Evolutionary conservation across 148 eudicot genomes (phyloP), one percentile per base, ranked within the genome.

Genomic region (Arctostaphylos glauca): DNA sequence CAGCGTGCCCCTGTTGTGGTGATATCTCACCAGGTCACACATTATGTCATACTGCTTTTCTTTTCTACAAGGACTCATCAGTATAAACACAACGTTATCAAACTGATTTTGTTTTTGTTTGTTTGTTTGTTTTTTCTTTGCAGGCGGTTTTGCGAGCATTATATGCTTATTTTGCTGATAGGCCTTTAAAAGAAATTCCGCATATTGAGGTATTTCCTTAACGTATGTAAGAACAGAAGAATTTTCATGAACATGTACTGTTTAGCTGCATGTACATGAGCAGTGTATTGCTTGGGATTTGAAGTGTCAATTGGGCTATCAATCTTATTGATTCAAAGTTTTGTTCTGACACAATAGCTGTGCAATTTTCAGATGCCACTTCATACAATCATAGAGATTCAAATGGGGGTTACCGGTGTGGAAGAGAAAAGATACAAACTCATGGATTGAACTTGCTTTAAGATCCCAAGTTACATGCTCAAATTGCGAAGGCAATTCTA

Each of bases 1-100:
- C 99, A 96, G 85, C 88, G 98, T 79, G 99, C 98, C 80, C 99
- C 99, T 81, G 99, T 96, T 82, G 99, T 96, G 73, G 99, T 96
- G 79, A 83, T 96, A 81, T 83, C 99, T 87, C 99, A 96, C 85
- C 99, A 96, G 99, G 99, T 96, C 38, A 6, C 31, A 74, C 67
- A 83, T 41, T 64, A 67, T 74, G 8, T 56, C 60, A 19, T 9
- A 44, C 74, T 81, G 25, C 16, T 76, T 15, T 43, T 80, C 74
- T 71, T 56, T 53, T 54, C 21, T 7, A 58, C 49, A 80, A 44
- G 31, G 83, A 60, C 49, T 41, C 41, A 6, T 31, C 71, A 3
- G 31, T 41, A 66, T 83, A 23, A 54, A 16, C 49, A 18, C 38
- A 71, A 48, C 9, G n/a, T 59, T 38, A 21, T 76, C 14, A 38